Evolutionary conservation across 2,329 filamentous ascomycete species (phyloP), one percentile per base, ranked within the genome.

Genomic region (Pseudocercospora eumusae): DNA sequence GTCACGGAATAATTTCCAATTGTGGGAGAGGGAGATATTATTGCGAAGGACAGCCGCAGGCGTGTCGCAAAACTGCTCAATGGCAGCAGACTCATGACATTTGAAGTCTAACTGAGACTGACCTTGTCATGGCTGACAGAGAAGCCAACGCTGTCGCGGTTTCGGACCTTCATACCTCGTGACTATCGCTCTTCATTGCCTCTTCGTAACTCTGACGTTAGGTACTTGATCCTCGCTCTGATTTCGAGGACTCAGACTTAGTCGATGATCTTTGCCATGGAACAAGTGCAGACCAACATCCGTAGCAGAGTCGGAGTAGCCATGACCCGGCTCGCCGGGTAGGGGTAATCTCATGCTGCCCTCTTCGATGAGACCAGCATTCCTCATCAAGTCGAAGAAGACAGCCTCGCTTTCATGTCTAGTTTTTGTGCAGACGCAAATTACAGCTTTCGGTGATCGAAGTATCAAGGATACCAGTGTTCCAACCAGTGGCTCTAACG

Each of bases 341-440:
- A 76, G 63, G 7, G 69, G 68, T 21, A 75, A 47, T 31, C 71
- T 63, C 53, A 70, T 69, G 18, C 63, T 69, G 15, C 70, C 70
- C 42, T 71, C 71, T 52, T 71, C 67, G 33, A 72, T 62, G 27
- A 76, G 66, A 1, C 72, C 73, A 4, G 70, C 73, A 20, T 70
- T 66, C 56, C 61, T 66, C 69, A 87, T 86, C 47, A 89, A 75
- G 4, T 85, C 81, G 71, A 89, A 90, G 74, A 91, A 90, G 2
- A 85, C 75, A 6, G 80, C 78, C 72, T 91, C 88, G 65, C 84
- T 88, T 3, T 84, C 81, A 73, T 91, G 88, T 31, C 88, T 80
- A 62, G 84, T 82, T 74, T 91, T 91, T 75, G 88, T 84, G 1
- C 86, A 85, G 25, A 91, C 78, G 15, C 87, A 74, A 21, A 88